Evolutionary conservation across 139 green algal genomes (phyloP).

Genomic region (Zygnema cylindricum): DNA sequence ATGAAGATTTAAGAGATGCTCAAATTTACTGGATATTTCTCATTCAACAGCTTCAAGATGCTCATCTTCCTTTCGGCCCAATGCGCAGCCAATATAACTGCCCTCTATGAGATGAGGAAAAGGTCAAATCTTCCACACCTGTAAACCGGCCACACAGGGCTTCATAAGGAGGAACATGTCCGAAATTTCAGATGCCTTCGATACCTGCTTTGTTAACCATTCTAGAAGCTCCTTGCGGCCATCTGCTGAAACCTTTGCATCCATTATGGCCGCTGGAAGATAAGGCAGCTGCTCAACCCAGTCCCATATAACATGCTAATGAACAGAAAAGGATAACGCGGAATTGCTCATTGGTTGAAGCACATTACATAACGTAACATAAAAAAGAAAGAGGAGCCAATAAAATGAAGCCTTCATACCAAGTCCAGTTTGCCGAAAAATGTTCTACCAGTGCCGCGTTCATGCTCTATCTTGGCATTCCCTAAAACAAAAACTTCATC

Average conservation of each 20-base stretch:
- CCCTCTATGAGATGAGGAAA: no score
- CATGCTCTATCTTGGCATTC: no score
- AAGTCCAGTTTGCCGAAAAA: no score
- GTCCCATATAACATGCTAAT: not conserved
- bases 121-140: no score
- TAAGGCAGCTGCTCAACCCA: slow-evolving; percentile 40
- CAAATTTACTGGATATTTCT: no score
- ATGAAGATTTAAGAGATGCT: no score
- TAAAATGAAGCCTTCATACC: no score
- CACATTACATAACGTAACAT: not conserved
- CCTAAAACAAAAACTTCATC: no score
- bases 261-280: slow-evolving; percentile 47
- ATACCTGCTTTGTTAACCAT: slow-evolving; percentile 46
- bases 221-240: slow-evolving; percentile 54
- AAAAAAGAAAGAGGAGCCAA: slow-evolving; percentile 7
- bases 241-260: slow-evolving; percentile 59
- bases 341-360: not conserved
- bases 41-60: no score
- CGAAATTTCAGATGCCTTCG: slow-evolving; percentile 61
- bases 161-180: slow-evolving; percentile 36
- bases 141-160: slow-evolving; percentile 6
- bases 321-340: slow-evolving; percentile 4
- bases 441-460: no score
- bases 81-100: no score
- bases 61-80: no score